A percentile compares a stretch with the other conserved stretches of the same genome.
These are phyloP conservation scores for Aspergillus sojae DNA, from an alignment of 2,329 filamentous ascomycete species.

Conservation along the genomic window DNA sequence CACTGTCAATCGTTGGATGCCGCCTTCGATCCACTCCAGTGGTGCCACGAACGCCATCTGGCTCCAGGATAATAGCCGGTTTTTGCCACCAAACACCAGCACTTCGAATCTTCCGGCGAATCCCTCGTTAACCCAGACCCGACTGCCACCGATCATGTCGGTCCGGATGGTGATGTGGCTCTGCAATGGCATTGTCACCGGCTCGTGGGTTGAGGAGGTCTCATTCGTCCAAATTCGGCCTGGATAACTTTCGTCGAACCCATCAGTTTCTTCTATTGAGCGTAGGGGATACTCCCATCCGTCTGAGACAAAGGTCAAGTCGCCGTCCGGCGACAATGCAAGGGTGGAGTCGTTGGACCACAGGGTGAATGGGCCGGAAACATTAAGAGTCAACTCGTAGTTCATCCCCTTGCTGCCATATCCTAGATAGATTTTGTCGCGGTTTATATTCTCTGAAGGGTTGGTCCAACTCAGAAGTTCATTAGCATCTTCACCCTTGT, in stretches of 20 bases:
- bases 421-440: constrained; percentile 37
- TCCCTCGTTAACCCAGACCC: constrained; percentile 51
- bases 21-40: constrained; percentile 34
- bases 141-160: constrained; percentile 50
- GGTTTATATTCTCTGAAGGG: constrained; percentile 38
- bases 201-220: constrained; percentile 49
- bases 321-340: constrained; percentile 36
- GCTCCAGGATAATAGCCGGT: constrained; percentile 57
- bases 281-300: constrained; percentile 54
- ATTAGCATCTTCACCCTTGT: not conserved
- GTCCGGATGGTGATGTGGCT: constrained; percentile 47
- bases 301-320: constrained; percentile 48
- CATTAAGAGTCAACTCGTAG: constrained; percentile 56
- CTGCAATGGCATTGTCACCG: constrained; percentile 38
- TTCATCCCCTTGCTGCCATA: constrained; percentile 58
- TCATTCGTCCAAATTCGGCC: constrained; percentile 58
- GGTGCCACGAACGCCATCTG: constrained; percentile 61
- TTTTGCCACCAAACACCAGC: constrained; percentile 57
- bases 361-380: constrained; percentile 51
- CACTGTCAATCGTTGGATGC: constrained; percentile 14
- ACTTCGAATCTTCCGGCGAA: constrained; percentile 58
- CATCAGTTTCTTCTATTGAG: constrained; percentile 45
- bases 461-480: constrained; percentile 39
- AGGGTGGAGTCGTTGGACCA: constrained; percentile 49
- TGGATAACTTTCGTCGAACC: constrained; percentile 50